Base-by-base conservation (phyloP, 106 monocot species). In the Allium cepa region DNA sequence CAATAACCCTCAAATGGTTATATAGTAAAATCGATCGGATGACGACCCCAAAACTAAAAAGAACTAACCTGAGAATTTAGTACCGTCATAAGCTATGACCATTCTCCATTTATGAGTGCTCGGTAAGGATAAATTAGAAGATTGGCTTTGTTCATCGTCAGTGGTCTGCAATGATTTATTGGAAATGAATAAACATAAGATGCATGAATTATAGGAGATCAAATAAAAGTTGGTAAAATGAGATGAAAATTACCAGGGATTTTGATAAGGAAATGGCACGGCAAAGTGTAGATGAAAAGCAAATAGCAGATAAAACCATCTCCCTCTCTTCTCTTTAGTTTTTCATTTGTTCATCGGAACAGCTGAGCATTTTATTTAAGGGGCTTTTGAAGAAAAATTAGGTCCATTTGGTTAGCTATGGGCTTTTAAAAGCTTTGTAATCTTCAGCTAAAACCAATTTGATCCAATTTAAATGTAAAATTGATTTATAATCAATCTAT, bases 71-170 rank as follows among this genome's bases (percentile, higher is more conserved):
- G 79, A 67, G 61, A 88, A 88, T 46, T 77, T 88, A 18, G 79
- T 79, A 11, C 88, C 88, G 49, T 88, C 88, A 57, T 88, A 88
- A 10, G 88, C 73, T 48, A 88, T 82, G 56, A 88, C 85, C 85
- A 88, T 73, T 53, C 88, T 26, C 88, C 88, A 88, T 67, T 85
- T 88, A 63, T 85, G 69, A 62, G 28, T 28, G 12, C n/a, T 36
- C 11, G 78, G 36, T 13, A 66, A 26, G 11, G 49, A 36, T 46
- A 79, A 46, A 67, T 8, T 60, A 17, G 49, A 36, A 6, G 55
- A 10, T 50, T 66, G 47, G 50, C 50, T 26, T 15, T 26, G 46
- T 8, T 49, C 53, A 26, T 72, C 64, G 8, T 17, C 7, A n/a
- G 36, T 61, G 64, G 63, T 69, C 79, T 47, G 56, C 63, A 7